phyloP scores from a whole-genome alignment of 371 early-diverging fungal genomes.

The Mucor circinelloides region DNA sequence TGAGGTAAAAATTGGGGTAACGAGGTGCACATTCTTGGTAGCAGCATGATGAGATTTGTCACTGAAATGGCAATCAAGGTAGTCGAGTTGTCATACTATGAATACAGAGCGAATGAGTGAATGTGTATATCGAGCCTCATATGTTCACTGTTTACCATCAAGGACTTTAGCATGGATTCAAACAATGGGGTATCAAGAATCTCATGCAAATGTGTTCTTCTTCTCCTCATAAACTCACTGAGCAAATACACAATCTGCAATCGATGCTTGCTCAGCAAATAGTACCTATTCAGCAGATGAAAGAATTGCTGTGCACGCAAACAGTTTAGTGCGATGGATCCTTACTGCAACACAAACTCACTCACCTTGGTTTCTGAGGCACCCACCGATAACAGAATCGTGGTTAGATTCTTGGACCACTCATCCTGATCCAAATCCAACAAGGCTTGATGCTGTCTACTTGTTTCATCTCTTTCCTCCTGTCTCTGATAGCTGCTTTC shows the following conservation, averaged over 20 bases:
- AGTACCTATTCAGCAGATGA: constrained; percentile 54
- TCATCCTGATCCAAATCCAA: constrained; percentile 49
- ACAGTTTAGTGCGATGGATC: not conserved
- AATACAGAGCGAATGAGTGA: not conserved
- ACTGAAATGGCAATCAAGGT: constrained; percentile 63
- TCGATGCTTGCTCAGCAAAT: constrained; percentile 56
- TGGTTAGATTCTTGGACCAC: constrained; percentile 46
- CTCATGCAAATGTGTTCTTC: constrained; percentile 64
- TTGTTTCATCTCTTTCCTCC: constrained; percentile 25
- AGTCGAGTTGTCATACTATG: constrained; percentile 66
- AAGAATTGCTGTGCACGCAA: constrained; percentile 45
- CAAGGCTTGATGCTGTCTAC: constrained; percentile 34
- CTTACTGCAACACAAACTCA: not conserved
- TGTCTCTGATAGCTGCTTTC: constrained; percentile 31
- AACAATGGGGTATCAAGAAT: constrained; percentile 63
- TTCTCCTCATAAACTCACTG: constrained; percentile 59
- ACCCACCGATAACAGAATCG: constrained; percentile 39
- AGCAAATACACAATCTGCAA: constrained; percentile 58
- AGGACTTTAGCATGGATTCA: constrained; percentile 55
- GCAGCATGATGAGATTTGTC: constrained; percentile 65
- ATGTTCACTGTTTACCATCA: constrained; percentile 48
- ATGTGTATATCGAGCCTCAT: not conserved
- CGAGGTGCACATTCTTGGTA: constrained; percentile 66
- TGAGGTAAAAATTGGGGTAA: constrained; percentile 59
- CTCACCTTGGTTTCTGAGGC: constrained; percentile 48